phyloP scores from a whole-genome alignment of 2,329 filamentous ascomycete genomes.

The Lasiodiplodia sp. region DNA sequence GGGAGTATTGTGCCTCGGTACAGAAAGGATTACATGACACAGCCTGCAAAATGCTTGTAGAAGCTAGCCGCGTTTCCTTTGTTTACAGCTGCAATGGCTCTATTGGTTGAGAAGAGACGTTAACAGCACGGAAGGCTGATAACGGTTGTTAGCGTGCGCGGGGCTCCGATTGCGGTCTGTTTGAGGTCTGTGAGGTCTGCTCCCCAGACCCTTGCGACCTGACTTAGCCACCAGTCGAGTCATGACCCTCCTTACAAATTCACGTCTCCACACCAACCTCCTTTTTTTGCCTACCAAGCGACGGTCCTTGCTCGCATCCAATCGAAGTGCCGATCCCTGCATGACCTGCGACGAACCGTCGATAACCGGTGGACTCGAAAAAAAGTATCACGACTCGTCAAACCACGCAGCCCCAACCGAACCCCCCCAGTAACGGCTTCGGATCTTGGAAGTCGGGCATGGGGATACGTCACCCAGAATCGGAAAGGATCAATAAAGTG shows the following conservation, averaged over 20 bases:
- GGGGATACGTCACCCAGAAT: no score
- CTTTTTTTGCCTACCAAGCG: not conserved
- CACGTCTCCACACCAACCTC: not conserved
- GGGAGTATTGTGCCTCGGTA: not conserved
- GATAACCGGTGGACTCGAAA: not conserved
- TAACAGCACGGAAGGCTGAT: not conserved
- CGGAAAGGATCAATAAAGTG: no score
- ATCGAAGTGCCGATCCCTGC: not conserved
- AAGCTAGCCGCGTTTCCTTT: slow-evolving; percentile 38
- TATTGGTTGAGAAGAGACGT: not conserved
- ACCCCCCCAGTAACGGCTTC: no score
- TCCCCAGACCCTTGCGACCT: not conserved
- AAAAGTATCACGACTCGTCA: slow-evolving; percentile 31
- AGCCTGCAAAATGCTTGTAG: slow-evolving; percentile 42
- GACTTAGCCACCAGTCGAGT: not conserved
- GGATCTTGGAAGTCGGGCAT: no score
- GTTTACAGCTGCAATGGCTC: not conserved
- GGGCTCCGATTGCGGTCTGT: not conserved
- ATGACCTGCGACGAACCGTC: not conserved
- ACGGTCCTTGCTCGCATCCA: not conserved
- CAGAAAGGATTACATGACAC: not conserved
- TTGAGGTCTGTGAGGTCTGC: not conserved
- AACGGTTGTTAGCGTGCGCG: not conserved
- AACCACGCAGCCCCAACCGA: no score
- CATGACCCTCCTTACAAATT: not conserved